Evolutionary conservation across 192 early-diverging fungal genomes (phyloP), one percentile per base, ranked within the genome.

Genomic region (Lobosporangium transversale): DNA sequence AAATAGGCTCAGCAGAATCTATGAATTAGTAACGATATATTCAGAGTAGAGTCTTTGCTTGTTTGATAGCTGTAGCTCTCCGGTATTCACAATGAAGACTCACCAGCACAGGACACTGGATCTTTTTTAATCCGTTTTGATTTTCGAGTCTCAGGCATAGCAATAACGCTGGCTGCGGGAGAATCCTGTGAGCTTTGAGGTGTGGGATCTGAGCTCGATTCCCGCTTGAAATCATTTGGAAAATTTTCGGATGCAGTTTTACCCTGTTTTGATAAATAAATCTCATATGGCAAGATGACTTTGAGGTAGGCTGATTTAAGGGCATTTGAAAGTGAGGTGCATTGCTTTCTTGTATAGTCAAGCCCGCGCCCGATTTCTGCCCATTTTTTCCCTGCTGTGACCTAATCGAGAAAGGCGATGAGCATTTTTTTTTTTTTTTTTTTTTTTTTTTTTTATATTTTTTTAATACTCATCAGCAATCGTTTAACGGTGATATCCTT

Each of bases 381-480:
- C 96, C 96, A 98, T 53, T 89, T 86, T 61, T 93, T 94, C 53
- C 81, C 68, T 15, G 83, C 57, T 23, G 89, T 91, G 50, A 94
- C 92, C 91, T 84, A 64, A 26, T 20, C 24, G 8, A 3, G 6
- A 20, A n/a, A 32, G 18, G 33, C 48, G 17, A 29, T 51, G 8
- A 32, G 44, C 3, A 23, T 18, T 15, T 4, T 3, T 23, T 24
- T 6, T 24, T 24, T 50, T 24, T 50, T 50, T 10, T 6, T 50
- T 50, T 24, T 10, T 50, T 45, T 9, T 9, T 45, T 45, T n/a
- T n/a, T n/a, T n/a, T n/a, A n/a, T n/a, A n/a, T n/a, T n/a, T n/a
- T n/a, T n/a, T n/a, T n/a, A n/a, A n/a, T n/a, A n/a, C n/a, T n/a
- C n/a, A n/a, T n/a, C n/a, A n/a, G n/a, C n/a, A n/a, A n/a, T n/a